phyloP scores from a whole-genome alignment of 23 red algal genomes.

The Cyanidioschyzon merolae region DNA sequence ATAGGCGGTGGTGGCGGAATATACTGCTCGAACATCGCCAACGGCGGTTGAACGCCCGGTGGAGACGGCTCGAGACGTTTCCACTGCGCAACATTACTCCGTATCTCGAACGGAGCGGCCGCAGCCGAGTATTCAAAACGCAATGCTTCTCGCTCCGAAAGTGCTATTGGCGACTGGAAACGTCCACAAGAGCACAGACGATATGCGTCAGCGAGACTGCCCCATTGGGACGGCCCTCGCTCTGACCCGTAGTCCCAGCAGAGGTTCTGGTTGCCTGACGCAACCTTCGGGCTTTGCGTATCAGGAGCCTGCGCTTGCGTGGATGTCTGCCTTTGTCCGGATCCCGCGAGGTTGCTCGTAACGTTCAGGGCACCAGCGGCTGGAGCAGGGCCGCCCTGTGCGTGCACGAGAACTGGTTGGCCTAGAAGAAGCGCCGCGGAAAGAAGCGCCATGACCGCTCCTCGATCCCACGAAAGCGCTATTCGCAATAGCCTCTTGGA shows the following conservation, averaged over 20 bases:
- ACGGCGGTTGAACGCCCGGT: neutral
- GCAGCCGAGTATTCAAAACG: neutral
- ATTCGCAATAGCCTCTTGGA: neutral
- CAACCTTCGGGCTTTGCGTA: neutral
- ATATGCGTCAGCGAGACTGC: neutral
- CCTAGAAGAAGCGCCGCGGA: neutral
- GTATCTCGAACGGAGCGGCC: neutral
- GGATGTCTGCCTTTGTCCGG: neutral
- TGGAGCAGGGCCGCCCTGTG: neutral
- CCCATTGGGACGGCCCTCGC: neutral
- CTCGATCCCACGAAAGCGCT: neutral
- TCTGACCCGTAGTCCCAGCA: constrained; percentile 5
- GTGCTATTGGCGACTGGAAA: neutral
- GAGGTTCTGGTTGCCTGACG: neutral
- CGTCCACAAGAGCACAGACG: neutral
- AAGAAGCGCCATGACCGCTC: neutral
- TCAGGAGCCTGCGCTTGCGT: neutral
- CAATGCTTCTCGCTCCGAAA: neutral
- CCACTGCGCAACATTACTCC: neutral
- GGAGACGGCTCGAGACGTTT: neutral
- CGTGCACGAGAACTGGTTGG: neutral
- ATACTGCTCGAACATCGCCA: constrained; percentile 3
- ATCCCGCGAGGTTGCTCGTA: neutral
- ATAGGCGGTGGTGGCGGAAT: constrained; percentile 9
- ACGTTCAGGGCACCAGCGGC: neutral